Percentiles rank a stretch among this genome's conserved stretches.
These are phyloP conservation scores for Sporothrix brasiliensis DNA, from an alignment of 2,329 filamentous ascomycete genomes.

Conservation along the genomic window DNA sequence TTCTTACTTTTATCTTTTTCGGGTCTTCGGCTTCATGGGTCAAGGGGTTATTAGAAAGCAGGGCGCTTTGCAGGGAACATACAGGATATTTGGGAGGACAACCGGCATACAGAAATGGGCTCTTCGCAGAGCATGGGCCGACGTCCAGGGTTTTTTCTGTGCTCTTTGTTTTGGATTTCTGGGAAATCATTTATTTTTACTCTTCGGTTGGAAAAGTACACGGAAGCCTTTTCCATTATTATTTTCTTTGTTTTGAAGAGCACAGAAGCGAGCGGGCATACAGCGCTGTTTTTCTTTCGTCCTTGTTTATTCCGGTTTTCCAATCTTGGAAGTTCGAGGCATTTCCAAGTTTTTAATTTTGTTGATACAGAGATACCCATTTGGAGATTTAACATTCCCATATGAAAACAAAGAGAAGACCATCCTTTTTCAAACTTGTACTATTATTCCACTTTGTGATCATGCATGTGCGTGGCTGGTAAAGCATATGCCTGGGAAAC, in stretches of 20 bases:
- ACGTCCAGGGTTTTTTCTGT: neutral
- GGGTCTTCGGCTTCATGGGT: neutral
- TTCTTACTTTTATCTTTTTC: neutral
- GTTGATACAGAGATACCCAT: slow-evolving; percentile 27
- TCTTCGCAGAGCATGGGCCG: slow-evolving; percentile 23
- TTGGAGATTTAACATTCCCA: slow-evolving; percentile 7
- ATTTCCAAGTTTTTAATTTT: slow-evolving; percentile 10
- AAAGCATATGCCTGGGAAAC: neutral
- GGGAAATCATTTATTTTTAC: neutral
- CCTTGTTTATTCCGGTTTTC: neutral
- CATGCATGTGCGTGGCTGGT: neutral
- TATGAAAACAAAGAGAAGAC: slow-evolving; percentile 11
- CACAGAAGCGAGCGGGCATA: slow-evolving; percentile 13
- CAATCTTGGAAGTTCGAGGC: slow-evolving; percentile 3
- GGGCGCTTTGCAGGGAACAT: neutral
- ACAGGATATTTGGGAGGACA: neutral
- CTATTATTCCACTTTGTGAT: neutral
- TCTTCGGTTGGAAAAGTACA: neutral
- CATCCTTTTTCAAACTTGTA: neutral
- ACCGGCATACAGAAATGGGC: neutral
- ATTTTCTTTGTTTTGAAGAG: neutral
- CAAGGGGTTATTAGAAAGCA: slow-evolving; percentile 14
- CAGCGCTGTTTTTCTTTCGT: neutral
- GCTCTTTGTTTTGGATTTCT: slow-evolving; percentile 14
- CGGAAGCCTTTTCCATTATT: neutral